Evolutionary conservation across 2,329 filamentous ascomycete species (phyloP), one percentile per base, ranked within the genome.

Genomic region (Aspergillus texensis): DNA sequence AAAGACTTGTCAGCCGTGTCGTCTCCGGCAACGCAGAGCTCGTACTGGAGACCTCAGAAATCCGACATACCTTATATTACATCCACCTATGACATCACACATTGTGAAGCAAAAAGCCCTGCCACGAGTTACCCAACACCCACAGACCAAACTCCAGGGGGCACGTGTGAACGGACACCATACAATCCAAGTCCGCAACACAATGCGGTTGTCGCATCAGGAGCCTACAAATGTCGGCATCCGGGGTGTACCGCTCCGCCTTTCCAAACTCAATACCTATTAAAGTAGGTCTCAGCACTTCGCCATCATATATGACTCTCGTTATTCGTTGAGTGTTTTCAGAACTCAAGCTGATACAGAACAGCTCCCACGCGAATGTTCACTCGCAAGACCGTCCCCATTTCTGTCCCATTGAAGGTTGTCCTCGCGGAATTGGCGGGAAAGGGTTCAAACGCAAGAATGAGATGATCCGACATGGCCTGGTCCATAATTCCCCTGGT

Each of bases 401-500:
- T 69, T 89, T 86, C 70, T 90, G 88, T 72, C 84, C 86, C 1
- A 83, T 88, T 10, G 76, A 80, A 28, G 83, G 80, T 5, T 90
- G 88, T 69, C 79, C 85, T 14, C 83, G 87, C 45, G 83, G 80
- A n/a, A 80, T 85, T 66, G 85, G 86, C n/a, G 87, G 87, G 24
- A 87, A 87, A 70, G 88, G 88, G 1, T 90, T 90, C 79, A 90
- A 90, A 73, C 82, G 88, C 36, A 89, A 89, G 72, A 90, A 90
- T 67, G 88, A 90, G 73, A 89, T 90, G 88, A 89, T 89, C 65
- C 81, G 88, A n/a, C 88, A 90, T 72, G 94, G 94, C 1, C 85
- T 98, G 3, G 95, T 98, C 4, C 95, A 99, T 74, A 90, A 93
- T 68, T 96, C 93, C 9, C 95, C 95, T 1, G 94, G 94, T 64